Evolutionary conservation across 2,329 filamentous ascomycete species (phyloP).

Genomic region (Basipetospora chlamydospora): DNA sequence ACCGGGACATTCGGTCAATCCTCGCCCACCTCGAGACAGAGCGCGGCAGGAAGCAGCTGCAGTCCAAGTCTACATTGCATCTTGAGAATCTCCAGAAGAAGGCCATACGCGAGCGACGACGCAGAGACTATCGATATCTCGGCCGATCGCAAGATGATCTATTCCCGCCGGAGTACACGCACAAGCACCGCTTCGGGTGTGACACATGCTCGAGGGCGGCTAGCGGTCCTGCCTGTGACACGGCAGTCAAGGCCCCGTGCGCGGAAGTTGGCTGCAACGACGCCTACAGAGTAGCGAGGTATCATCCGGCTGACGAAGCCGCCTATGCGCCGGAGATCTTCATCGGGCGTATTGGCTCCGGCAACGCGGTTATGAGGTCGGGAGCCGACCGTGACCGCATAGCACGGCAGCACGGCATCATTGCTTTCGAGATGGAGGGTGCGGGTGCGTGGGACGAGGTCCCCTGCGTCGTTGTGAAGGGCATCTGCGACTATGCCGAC

Average conservation of each 20-base stretch:
- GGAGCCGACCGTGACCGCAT: conserved; percentile 20
- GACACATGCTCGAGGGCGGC: too few species aligned
- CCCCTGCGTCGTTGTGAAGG: conserved; percentile 22
- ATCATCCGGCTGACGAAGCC: too few species aligned
- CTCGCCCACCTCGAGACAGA: conserved; percentile 12
- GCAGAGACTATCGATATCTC: too few species aligned
- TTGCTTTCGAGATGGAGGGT: conserved; percentile 21
- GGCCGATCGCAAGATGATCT: not conserved
- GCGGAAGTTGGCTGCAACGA: not conserved
- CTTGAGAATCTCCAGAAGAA: too few species aligned
- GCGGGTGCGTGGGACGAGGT: conserved; percentile 18
- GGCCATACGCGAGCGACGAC: too few species aligned
- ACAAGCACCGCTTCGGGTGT: not conserved
- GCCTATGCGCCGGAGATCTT: too few species aligned
- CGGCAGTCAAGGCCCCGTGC: not conserved
- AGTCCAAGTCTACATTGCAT: too few species aligned
- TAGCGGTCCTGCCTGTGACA: not conserved
- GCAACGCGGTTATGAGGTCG: conserved; percentile 25
- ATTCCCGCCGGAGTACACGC: not conserved
- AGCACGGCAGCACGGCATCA: conserved; percentile 11
- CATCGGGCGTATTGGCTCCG: conserved; percentile 26
- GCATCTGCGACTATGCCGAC: not conserved
- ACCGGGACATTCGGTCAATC: conserved; percentile 14
- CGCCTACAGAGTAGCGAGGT: not conserved
- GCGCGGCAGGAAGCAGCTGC: not conserved